These are phyloP conservation scores for Pleurotus pulmonarius DNA, from an alignment of 768 basidiomycete species.

Conservation along the genomic window DNA sequence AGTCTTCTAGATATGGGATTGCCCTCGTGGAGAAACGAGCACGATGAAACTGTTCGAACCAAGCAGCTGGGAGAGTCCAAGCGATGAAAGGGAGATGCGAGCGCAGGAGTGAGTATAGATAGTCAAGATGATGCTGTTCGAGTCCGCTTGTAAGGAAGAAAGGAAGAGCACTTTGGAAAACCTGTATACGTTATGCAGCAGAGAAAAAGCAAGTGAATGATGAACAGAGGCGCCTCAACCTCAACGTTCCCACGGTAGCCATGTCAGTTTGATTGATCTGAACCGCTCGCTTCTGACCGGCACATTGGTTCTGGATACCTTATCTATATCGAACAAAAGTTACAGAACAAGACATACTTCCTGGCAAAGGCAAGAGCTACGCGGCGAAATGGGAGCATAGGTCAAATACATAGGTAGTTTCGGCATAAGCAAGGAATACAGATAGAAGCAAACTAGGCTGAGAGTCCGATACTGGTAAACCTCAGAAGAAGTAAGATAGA, in stretches of 20 bases:
- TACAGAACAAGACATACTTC: neutral
- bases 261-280: slow-evolving; percentile 5
- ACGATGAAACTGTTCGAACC: neutral
- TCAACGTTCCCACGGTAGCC: slow-evolving; percentile 6
- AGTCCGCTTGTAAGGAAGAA: neutral
- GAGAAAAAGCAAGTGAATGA: slow-evolving; percentile 6
- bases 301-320: neutral
- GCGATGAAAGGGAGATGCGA: neutral
- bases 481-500: neutral
- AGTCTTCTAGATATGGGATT: slow-evolving; percentile 2
- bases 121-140: neutral
- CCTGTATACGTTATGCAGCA: neutral
- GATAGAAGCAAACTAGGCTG: neutral
- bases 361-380: neutral
- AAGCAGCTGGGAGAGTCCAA: slow-evolving; percentile 3
- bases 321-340: neutral
- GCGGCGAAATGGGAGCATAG: neutral
- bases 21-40: slow-evolving; percentile 1
- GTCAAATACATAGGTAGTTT: neutral
- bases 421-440: neutral
- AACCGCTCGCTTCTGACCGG: neutral
- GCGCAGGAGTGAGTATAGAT: neutral
- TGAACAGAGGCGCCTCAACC: slow-evolving; percentile 5
- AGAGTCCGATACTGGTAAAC: neutral
- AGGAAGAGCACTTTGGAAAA: slow-evolving; percentile 5